Evolutionary conservation across 495 filamentous ascomycete genomes (phyloP), one percentile per base, ranked within the genome.

Genomic region (Amniculicola lignicola): DNA sequence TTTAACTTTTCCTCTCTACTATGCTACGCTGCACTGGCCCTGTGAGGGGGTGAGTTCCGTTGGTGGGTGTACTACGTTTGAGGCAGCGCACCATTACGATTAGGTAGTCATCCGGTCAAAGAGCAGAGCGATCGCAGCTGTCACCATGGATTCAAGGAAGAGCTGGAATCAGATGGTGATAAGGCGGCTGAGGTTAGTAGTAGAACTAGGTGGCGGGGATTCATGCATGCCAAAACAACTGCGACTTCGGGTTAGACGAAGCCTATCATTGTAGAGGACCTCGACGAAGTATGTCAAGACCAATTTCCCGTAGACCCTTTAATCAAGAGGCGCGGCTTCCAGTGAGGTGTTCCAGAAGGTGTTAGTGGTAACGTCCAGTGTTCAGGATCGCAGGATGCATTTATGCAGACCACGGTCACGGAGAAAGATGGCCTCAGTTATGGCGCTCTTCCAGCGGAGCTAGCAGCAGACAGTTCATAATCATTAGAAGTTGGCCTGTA

Each of bases 401-500:
- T 29, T 47, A 47, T 47, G 43, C 43, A 9, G 43, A 37, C 33
- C 46, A 50, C 28, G 28, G 46, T 50, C 29, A 50, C 46, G 46
- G 46, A 50, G 46, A 50, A 50, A 39, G 31, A 50, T 50, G 24
- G 46, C 46, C 46, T 33, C 31, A 50, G 38, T 23, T 50, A 50
- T 50, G 46, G 46, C 46, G 46, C 46, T 50, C 46, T 50, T 50
- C 46, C 18, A 33, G 29, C 29, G 18, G 46, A 50, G 46, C 46
- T 50, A 50, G 46, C 28, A 33, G 46, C 18, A 50, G 46, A 50
- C 46, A 51, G 48, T 51, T 25, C 35, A 51, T 51, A 51, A 33
- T 39, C 41, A 7, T 53, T 43, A 19, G 49, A 52, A 39, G 37
- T 16, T 29, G 21, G 50, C 37, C 33, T 53, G 24, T 44, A 53